Percentiles rank a stretch among this genome's conserved stretches.
phyloP scores from a whole-genome alignment of 2,329 filamentous ascomycete genomes.

The Epichloe scottii region DNA sequence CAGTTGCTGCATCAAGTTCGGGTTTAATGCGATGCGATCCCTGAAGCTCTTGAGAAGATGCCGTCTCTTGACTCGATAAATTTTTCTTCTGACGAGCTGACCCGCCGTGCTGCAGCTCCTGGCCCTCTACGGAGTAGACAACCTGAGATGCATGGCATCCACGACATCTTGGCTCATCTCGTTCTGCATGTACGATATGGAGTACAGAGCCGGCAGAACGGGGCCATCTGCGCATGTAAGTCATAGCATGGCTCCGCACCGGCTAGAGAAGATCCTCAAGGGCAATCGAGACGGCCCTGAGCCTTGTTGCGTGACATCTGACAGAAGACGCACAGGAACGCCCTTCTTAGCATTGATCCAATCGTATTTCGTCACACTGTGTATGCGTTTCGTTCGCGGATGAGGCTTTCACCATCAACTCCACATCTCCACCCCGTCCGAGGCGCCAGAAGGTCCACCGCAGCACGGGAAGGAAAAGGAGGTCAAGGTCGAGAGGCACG shows the following conservation, averaged over 20 bases:
- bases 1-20: background rate
- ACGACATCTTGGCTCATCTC: slow-evolving; percentile 4
- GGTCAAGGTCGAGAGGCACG: background rate
- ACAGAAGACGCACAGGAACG: background rate
- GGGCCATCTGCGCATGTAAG: background rate
- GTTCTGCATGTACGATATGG: background rate
- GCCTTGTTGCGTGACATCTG: background rate
- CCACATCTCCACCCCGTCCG: background rate
- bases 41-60: background rate
- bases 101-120: slow-evolving; percentile 4
- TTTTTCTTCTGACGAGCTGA: slow-evolving; percentile 6
- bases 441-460: background rate
- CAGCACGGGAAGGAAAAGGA: background rate
- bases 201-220: background rate
- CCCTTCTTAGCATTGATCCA: background rate
- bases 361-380: slow-evolving; percentile 1
- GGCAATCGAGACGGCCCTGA: background rate
- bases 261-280: background rate
- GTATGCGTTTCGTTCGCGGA: background rate
- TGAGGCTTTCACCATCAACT: background rate
- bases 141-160: slow-evolving; percentile 7
- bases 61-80: background rate
- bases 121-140: too few relatives aligned
- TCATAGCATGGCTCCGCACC: background rate
- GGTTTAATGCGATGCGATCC: slow-evolving; percentile 3